These are phyloP conservation scores for Tolypocladium ophioglossoides DNA, from an alignment of 2,329 filamentous ascomycete species.

Conservation along the genomic window DNA sequence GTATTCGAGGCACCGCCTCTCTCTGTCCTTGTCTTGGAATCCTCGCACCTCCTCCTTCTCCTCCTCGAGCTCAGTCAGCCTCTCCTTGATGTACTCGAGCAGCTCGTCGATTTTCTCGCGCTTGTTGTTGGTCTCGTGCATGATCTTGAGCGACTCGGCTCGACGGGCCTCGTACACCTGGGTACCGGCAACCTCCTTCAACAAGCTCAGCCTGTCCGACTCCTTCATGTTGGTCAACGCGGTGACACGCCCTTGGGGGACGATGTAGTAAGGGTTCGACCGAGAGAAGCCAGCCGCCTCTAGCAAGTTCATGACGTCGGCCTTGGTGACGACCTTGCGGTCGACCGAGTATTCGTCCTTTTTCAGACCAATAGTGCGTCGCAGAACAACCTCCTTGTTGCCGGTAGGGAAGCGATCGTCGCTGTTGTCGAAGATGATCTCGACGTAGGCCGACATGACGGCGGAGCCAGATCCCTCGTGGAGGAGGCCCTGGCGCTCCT, in stretches of 20 bases:
- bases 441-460: conserved; percentile 98
- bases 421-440: conserved; percentile 97
- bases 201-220: conserved; percentile 71
- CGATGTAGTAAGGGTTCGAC: conserved; percentile 98
- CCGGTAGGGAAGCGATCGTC: conserved; percentile 93
- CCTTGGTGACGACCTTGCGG: conserved; percentile 89
- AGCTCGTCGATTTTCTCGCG: conserved; percentile 88
- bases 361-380: conserved; percentile 91
- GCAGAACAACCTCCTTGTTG: conserved; percentile 79
- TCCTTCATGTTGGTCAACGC: conserved; percentile 99
- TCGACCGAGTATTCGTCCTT: conserved; percentile 98
- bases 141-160: conserved; percentile 88
- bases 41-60: conserved; percentile 93
- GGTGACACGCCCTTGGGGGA: conserved; percentile 92
- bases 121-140: conserved; percentile 94
- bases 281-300: conserved; percentile 95
- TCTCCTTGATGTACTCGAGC: conserved; percentile 82
- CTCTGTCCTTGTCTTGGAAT: conserved; percentile 90
- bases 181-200: conserved; percentile 97
- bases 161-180: conserved; percentile 92
- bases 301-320: conserved; percentile 88
- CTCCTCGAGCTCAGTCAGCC: conserved; percentile 81
- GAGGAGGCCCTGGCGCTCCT: conserved; percentile 91
- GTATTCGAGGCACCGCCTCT: conserved; percentile 86
- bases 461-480: conserved; percentile 97